A percentile compares a stretch with the other conserved stretches of the same genome.
Evolutionary conservation across 805 yeast species (phyloP).

Genomic region (Metschnikowia similis): DNA sequence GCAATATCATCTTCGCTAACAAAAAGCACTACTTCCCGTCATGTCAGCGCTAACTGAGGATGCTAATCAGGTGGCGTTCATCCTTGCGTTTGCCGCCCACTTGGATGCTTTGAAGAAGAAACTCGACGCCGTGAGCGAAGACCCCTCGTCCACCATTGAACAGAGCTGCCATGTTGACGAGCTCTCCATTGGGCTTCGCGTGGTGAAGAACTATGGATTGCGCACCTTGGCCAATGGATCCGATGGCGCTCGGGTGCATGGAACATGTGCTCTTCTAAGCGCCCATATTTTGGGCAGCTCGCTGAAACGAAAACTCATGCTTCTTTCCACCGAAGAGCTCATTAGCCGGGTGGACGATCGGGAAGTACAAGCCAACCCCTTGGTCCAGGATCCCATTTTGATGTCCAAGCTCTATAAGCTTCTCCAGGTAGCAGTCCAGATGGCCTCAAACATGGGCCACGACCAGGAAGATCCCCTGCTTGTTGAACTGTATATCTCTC

Average conservation of each 20-base stretch:
- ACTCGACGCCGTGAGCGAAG: constrained; percentile 7
- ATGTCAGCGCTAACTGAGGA: not conserved
- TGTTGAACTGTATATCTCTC: constrained; percentile 3
- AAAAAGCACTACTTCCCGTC: not conserved
- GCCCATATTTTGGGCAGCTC: constrained; percentile 21
- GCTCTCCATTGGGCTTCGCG: constrained; percentile 15
- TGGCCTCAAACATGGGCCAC: not conserved
- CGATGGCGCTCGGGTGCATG: constrained; percentile 11
- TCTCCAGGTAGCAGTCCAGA: constrained; percentile 12
- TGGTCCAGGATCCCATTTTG: constrained; percentile 15
- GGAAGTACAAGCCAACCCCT: constrained; percentile 1
- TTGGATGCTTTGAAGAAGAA: constrained; percentile 14
- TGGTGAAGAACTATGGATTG: constrained; percentile 11
- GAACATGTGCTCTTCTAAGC: constrained; percentile 13
- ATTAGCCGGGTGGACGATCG: constrained; percentile 15
- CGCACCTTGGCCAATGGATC: constrained; percentile 10
- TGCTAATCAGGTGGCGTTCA: constrained; percentile 20
- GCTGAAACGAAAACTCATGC: constrained; percentile 8
- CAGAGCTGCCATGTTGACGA: constrained; percentile 20
- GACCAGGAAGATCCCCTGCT: not conserved
- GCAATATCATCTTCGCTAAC: no score
- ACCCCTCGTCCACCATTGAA: constrained; percentile 16
- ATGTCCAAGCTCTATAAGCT: constrained; percentile 16
- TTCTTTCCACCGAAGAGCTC: constrained; percentile 16
- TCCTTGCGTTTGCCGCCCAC: constrained; percentile 23